Conservation (phyloP, 768 basidiomycete genomes). For the Crepidotus variabilis region DNA sequence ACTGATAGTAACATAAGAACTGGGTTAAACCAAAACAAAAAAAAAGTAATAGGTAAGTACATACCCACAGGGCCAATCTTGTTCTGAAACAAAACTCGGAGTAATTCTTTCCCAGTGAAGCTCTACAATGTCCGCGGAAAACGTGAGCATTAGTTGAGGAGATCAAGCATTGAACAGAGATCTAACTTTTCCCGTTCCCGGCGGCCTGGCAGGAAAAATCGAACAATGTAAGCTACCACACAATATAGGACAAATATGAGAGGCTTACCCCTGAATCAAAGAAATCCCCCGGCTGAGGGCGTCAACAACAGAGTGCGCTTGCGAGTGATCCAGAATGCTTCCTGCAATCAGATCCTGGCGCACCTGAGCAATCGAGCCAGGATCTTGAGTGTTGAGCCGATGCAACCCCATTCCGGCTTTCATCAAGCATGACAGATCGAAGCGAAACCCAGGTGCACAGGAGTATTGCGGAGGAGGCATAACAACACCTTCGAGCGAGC, state of each 20-base stretch:
- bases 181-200: slow-evolving; percentile 12
- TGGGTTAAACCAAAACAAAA: no score
- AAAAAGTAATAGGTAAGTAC: no score
- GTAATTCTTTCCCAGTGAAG: slow-evolving; percentile 64
- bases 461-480: slow-evolving; percentile 57
- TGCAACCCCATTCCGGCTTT: slow-evolving; percentile 29
- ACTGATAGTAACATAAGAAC: slow-evolving; percentile 6
- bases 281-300: slow-evolving; percentile 56
- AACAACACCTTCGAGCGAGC: slow-evolving; percentile 26
- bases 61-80: slow-evolving; percentile 42
- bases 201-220: slow-evolving; percentile 1
- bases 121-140: slow-evolving; percentile 33
- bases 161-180: neutral
- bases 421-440: slow-evolving; percentile 52
- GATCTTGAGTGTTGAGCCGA: slow-evolving; percentile 36
- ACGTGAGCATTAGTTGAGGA: neutral
- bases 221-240: neutral
- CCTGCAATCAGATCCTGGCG: slow-evolving; percentile 42
- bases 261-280: slow-evolving; percentile 65
- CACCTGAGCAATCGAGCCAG: slow-evolving; percentile 31
- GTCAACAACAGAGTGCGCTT: slow-evolving; percentile 65
- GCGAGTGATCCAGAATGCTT: slow-evolving; percentile 66
- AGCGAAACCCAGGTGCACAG: slow-evolving; percentile 47
- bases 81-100: slow-evolving; percentile 51
- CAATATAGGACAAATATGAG: neutral